Conservation (phyloP, 23 red algal species). For the Gracilaria domingensis region DNA sequence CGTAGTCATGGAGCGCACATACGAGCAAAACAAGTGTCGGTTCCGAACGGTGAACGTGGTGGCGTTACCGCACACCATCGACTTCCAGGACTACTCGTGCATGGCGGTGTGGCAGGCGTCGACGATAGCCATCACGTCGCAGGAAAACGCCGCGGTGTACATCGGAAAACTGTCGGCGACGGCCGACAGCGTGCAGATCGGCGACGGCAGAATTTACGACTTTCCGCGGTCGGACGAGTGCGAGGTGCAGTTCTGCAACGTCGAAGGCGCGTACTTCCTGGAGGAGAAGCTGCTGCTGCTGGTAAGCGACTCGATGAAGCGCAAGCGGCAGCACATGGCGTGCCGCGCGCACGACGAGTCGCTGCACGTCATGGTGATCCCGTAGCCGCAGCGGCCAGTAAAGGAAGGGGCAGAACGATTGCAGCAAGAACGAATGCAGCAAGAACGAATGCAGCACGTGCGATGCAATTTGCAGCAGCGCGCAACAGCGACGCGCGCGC, state of each 20-base stretch:
- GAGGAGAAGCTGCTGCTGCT: slow-evolving; percentile 22
- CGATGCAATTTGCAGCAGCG: slow-evolving; percentile 19
- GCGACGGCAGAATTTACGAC: slow-evolving; percentile 45
- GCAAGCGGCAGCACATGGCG: slow-evolving; percentile 28
- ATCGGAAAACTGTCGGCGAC: slow-evolving; percentile 32
- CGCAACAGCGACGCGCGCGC: neutral
- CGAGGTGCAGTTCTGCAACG: slow-evolving; percentile 47
- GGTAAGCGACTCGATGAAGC: slow-evolving; percentile 72
- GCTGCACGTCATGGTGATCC: slow-evolving; percentile 42
- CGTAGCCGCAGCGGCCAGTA: neutral
- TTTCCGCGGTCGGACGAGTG: slow-evolving; percentile 54
- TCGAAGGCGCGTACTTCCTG: slow-evolving; percentile 54
- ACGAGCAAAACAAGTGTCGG: slow-evolving; percentile 7
- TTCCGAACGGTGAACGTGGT: slow-evolving; percentile 31
- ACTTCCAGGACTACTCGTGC: slow-evolving; percentile 66
- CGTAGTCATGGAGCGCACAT: slow-evolving; percentile 45
- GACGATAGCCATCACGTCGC: slow-evolving; percentile 41
- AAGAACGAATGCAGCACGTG: slow-evolving; percentile 3
- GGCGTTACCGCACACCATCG: slow-evolving; percentile 5
- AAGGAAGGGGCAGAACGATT: neutral
- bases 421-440: neutral
- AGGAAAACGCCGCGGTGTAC: slow-evolving; percentile 67
- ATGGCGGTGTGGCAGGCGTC: slow-evolving; percentile 38
- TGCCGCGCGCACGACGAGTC: slow-evolving; percentile 44
- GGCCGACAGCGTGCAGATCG: slow-evolving; percentile 11